Base-by-base conservation (phyloP, 108 stramenopile genomes). In the Skeletonema marinoi region DNA sequence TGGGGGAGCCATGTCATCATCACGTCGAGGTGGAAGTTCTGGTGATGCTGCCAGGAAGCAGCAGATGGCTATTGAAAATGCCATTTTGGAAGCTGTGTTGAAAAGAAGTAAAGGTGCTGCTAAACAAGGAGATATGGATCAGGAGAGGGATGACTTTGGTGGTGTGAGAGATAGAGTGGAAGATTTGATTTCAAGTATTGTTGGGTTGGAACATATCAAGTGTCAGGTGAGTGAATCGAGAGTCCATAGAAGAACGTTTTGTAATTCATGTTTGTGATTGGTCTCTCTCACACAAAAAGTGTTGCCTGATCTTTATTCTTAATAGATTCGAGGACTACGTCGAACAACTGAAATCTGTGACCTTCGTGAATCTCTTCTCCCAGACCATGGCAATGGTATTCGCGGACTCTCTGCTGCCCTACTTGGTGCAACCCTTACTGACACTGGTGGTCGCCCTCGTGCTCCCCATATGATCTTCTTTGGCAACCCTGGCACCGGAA, bases 401-500 rank as follows among this genome's bases (percentile, higher is more conserved):
- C 90, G 88, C 7, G 90, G 90, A 14, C 87, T 81, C 29, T 83
- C 84, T 68, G 70, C 74, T 38, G 44, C 80, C 73, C 36, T 76
- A 65, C 64, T 77, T 81, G 81, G 74, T 78, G 65, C 78, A 78
- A 75, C 88, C 86, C 54, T 93, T 17, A 85, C 88, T 14, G 88
- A 89, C 65, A 85, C 85, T 29, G 78, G 75, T 7, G 88, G 89
- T 13, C 86, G 93, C 30, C 92, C 91, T 4, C 77, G 77, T 19
- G 90, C 91, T 4, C 79, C 86, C 41, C 92, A 92, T 88, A 93
- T 91, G 89, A 92, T 97, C 38, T 97, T 98, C 85, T 78, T 94
- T 32, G 98, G 98, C 36, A 96, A 96, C 71, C 97, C 98, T 0
- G 98, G 98, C 71, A 93, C 93, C 14, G 98, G 98, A 35, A 98